Conservation (phyloP, 2,329 filamentous ascomycete species). For the Cladorrhinum sp. region DNA sequence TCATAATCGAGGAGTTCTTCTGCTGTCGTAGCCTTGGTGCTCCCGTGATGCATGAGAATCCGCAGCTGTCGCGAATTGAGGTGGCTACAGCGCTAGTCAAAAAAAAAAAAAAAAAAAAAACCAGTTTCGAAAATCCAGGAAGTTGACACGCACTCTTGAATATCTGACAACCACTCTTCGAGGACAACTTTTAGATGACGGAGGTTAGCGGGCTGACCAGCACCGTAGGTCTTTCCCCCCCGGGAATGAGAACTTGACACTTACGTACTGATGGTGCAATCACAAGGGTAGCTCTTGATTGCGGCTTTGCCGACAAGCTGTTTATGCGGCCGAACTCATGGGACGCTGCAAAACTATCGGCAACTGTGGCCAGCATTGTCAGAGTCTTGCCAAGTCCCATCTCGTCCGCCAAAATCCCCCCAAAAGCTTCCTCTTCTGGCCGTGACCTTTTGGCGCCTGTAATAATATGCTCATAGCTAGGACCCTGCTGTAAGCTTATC, state of each 20-base stretch:
- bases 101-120: no score
- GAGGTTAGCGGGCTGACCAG: neutral
- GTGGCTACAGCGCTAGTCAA: no score
- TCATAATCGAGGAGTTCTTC: neutral
- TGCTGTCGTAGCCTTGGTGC: no score
- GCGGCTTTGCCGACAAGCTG: neutral
- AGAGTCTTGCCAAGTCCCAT: constrained; percentile 7
- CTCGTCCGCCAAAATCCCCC: constrained; percentile 4
- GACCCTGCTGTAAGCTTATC: neutral
- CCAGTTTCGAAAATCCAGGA: no score
- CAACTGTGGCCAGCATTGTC: neutral
- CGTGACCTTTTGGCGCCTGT: neutral
- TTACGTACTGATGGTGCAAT: neutral
- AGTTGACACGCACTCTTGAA: no score
- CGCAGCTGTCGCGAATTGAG: no score
- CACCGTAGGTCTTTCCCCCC: neutral
- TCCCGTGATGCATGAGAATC: no score
- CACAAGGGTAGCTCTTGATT: constrained; percentile 2
- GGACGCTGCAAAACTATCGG: neutral
- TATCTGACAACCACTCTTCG: neutral
- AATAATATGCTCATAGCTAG: neutral
- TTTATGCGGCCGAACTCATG: neutral
- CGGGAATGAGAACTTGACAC: constrained; percentile 2
- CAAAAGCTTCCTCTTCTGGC: neutral
- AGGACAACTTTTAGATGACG: neutral